Base-by-base conservation (phyloP, 768 basidiomycete genomes). In the Crassisporium funariophilum region DNA sequence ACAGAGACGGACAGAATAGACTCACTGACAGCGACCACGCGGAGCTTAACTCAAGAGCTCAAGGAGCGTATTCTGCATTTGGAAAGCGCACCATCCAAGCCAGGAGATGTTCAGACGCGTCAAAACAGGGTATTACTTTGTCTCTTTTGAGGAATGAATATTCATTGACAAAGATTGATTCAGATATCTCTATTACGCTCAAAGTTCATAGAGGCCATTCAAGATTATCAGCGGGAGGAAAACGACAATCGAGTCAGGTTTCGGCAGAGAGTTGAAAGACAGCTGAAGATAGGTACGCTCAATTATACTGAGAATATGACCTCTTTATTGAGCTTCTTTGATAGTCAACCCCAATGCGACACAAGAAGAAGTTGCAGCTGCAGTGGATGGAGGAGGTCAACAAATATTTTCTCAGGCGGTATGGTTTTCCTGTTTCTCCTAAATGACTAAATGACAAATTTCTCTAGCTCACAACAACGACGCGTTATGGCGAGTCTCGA, bases 281-380 rank as follows among this genome's bases (percentile, higher is more conserved):
- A 94, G 64, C 77, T 88, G 62, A 83, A 77, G 60, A 92, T 93
- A 45, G 88, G 87, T 84, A 49, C 43, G 69, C 58, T n/a, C 9
- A 23, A 21, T 4, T 22, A 5, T 13, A n/a, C 16, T 13, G 23
- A 31, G 25, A 13, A 2, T 24, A 31, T 7, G 29, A 21, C 16
- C 15, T 35, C 7, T 23, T 27, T 17, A 20, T 19, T 20, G 19
- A 20, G 36, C 23, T 15, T 10, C 35, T 8, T 39, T 22, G 45
- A 24, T 48, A 90, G 91, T 92, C 36, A 94, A 95, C 65, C 90
- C 91, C 2, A 82, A 91, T 56, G 93, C 93, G 15, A 83, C 90
- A 21, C 78, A 80, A 9, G 85, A 91, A 48, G 91, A 95, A 61
- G 72, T 95, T 25, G 72, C 78, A 47, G 81, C 83, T 25, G 83